Percentiles rank a stretch among this genome's conserved stretches.
These are phyloP conservation scores for Pseudogymnoascus pannorum DNA, from an alignment of 2,329 filamentous ascomycete species.

Conservation along the genomic window DNA sequence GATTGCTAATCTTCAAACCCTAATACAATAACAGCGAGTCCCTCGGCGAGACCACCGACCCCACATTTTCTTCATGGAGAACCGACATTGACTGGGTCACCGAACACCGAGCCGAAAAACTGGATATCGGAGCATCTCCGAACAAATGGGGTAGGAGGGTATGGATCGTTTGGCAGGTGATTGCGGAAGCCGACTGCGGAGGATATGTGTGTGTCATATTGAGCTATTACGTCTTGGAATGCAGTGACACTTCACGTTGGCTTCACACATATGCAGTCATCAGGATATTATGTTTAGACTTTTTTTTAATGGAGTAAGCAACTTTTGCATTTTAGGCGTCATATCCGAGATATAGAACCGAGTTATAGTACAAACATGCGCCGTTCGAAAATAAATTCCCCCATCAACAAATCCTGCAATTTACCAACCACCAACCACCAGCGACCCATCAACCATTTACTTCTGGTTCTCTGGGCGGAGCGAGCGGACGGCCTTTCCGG, in stretches of 20 bases:
- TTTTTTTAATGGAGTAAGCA: conserved; percentile 15
- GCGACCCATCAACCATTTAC: conserved; percentile 30
- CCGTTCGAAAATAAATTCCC: conserved; percentile 17
- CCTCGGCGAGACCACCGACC: neutral
- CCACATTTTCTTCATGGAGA: neutral
- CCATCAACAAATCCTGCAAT: conserved; percentile 11
- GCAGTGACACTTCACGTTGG: neutral
- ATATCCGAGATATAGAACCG: conserved; percentile 17
- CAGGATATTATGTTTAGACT: neutral
- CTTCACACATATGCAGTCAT: neutral
- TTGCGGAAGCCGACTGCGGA: conserved; percentile 19
- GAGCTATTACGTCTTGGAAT: neutral
- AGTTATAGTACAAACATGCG: conserved; percentile 27
- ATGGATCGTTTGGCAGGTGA: neutral
- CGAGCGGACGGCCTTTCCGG: conserved; percentile 89
- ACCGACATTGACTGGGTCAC: neutral
- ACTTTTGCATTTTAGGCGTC: conserved; percentile 28
- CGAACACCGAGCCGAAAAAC: conserved; percentile 1
- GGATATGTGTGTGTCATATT: neutral
- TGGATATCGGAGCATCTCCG: conserved; percentile 2
- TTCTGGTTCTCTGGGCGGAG: conserved; percentile 85
- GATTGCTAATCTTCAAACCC: neutral
- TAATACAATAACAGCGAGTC: neutral
- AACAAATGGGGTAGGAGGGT: neutral
- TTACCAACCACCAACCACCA: conserved; percentile 15